A percentile compares a stretch with the other conserved stretches of the same genome.
Evolutionary conservation across 179 eudicot species (phyloP).

Genomic region (Beta lomatogona): DNA sequence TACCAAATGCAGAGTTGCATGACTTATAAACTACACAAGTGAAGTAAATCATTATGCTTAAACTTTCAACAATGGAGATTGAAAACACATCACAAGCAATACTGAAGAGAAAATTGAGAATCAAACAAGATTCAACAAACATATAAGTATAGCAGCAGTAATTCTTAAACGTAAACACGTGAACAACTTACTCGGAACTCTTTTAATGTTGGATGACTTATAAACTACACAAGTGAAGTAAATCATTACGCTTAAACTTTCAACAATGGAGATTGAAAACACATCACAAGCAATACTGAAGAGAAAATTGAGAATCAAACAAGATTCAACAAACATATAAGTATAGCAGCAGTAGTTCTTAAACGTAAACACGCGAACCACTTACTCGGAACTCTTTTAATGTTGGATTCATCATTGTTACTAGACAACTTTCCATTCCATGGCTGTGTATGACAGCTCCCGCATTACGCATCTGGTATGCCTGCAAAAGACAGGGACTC

Average conservation of each 20-base stretch:
- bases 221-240: not conserved
- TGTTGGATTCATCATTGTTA: constrained; percentile 84
- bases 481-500: constrained; percentile 48
- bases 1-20: not conserved
- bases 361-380: constrained; percentile 16
- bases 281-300: constrained; percentile 8
- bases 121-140: not conserved
- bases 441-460: constrained; percentile 99
- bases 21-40: not conserved
- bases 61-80: not conserved
- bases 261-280: not conserved
- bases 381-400: constrained; percentile 88
- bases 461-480: constrained; percentile 90
- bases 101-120: not conserved
- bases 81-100: constrained; percentile 1
- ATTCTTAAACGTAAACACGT: constrained; percentile 1
- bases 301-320: not conserved
- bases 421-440: constrained; percentile 96
- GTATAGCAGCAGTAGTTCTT: constrained; percentile 3
- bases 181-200: constrained; percentile 73
- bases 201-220: constrained; percentile 78
- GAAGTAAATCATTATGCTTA: not conserved
- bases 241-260: not conserved
- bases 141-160: constrained; percentile 1
- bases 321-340: not conserved